Percentiles rank a stretch among this genome's conserved stretches.
Evolutionary conservation across 441 rosid genomes (phyloP).

Genomic region (Mallotus japonicus): DNA sequence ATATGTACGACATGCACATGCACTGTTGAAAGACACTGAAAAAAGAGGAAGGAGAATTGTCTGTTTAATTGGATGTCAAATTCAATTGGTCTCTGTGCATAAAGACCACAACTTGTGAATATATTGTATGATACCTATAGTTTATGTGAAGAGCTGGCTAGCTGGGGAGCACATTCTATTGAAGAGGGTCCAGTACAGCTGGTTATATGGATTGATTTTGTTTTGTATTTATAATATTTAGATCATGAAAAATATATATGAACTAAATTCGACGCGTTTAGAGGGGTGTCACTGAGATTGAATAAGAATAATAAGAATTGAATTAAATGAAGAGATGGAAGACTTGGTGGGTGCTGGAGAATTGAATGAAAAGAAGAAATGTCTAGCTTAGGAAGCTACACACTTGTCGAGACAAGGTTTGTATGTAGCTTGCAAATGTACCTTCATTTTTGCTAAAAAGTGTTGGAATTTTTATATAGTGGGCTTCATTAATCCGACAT

Average conservation of each 20-base stretch:
- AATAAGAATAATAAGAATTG: neutral
- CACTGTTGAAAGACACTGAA: neutral
- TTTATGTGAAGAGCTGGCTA: no score
- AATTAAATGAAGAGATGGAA: neutral
- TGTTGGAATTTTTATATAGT: no score
- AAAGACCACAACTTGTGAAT: no score
- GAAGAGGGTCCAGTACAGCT: neutral
- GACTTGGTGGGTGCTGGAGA: neutral
- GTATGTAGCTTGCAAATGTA: neutral
- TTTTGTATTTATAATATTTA: neutral
- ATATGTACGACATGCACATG: slow-evolving; percentile 19
- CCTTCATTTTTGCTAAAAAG: neutral
- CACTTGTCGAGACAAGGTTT: neutral
- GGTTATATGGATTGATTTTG: neutral
- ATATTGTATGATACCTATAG: no score
- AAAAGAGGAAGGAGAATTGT: slow-evolving; percentile 14
- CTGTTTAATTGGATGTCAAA: neutral
- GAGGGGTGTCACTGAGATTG: neutral
- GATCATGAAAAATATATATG: neutral
- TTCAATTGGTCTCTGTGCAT: no score
- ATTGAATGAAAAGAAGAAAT: neutral
- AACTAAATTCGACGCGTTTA: neutral
- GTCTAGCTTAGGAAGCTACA: neutral
- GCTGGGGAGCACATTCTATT: neutral
- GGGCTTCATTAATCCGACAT: no score